Evolutionary conservation across 768 basidiomycete genomes (phyloP).

Genomic region (Kwoniella shandongensis): DNA sequence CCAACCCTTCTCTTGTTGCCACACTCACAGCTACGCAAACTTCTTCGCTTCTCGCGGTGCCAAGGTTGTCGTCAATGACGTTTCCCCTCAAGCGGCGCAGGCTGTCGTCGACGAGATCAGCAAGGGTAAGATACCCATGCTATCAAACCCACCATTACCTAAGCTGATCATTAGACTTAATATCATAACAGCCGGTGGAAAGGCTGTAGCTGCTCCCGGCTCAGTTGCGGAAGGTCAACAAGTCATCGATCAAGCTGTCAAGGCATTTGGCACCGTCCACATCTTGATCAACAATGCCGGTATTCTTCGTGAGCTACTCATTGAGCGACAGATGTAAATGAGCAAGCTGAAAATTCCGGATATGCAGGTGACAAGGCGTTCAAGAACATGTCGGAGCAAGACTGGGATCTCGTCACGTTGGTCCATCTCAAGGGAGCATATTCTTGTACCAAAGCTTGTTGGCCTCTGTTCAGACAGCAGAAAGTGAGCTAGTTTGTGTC

Average conservation of each 20-base stretch:
- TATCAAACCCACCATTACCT: not conserved
- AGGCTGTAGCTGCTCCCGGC: conserved; percentile 80
- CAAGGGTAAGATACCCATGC: conserved; percentile 60
- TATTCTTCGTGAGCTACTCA: conserved; percentile 59
- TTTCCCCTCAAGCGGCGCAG: conserved; percentile 81
- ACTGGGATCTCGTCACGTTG: conserved; percentile 82
- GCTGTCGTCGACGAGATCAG: conserved; percentile 87
- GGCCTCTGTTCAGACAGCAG: conserved; percentile 78
- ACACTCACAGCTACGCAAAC: conserved; percentile 69
- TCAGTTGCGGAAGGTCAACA: conserved; percentile 82
- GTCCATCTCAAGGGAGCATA: conserved; percentile 95
- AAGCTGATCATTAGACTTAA: not conserved
- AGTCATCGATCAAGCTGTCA: conserved; percentile 80
- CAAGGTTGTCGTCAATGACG: conserved; percentile 92
- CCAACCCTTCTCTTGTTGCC: not conserved
- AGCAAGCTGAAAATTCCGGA: not conserved
- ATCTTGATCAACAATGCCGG: conserved; percentile 93
- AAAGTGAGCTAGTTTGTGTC: conserved; percentile 37
- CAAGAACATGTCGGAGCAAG: conserved; percentile 92
- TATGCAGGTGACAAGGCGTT: conserved; percentile 60
- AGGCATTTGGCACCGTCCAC: conserved; percentile 68
- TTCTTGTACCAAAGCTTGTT: conserved; percentile 88
- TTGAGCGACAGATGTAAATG: not conserved
- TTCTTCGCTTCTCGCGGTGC: conserved; percentile 92
- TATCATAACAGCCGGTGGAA: conserved; percentile 70